phyloP scores from a whole-genome alignment of 441 rosid species.

The Pelargonium fulgidum region DNA sequence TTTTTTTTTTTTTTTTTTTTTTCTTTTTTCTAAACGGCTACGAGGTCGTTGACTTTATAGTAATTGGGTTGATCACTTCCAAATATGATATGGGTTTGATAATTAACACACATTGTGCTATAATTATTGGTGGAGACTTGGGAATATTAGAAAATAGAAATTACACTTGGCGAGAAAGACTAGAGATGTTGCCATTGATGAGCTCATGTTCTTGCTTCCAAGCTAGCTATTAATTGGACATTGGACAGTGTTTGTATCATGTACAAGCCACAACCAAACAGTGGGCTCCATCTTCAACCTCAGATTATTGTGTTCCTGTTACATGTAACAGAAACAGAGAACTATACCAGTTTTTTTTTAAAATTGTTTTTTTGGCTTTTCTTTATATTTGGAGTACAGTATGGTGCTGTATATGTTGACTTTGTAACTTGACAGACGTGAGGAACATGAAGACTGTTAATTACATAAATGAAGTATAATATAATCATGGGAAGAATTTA shows the following conservation, averaged over 20 bases:
- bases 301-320: not conserved
- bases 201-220: not conserved
- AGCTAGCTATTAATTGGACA: not conserved
- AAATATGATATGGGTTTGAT: conserved; percentile 4
- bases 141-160: not conserved
- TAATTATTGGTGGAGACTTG: conserved; percentile 15
- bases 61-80: conserved; percentile 8
- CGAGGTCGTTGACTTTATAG: conserved; percentile 25
- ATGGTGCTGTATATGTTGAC: too few species aligned
- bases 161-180: not conserved
- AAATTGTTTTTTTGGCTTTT: too few species aligned
- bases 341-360: not conserved
- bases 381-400: too few species aligned
- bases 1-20: not conserved
- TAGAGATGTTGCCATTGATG: too few species aligned
- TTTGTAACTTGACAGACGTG: too few species aligned
- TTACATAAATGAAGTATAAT: not conserved
- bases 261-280: not conserved
- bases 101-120: not conserved
- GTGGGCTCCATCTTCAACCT: not conserved
- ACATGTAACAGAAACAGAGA: not conserved
- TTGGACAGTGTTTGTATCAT: not conserved
- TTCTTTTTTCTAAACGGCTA: not conserved
- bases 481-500: not conserved
- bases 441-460: too few species aligned